Evolutionary conservation across 768 basidiomycete species (phyloP), one percentile per base, ranked within the genome.

Genomic region (Lactarius hengduanensis): DNA sequence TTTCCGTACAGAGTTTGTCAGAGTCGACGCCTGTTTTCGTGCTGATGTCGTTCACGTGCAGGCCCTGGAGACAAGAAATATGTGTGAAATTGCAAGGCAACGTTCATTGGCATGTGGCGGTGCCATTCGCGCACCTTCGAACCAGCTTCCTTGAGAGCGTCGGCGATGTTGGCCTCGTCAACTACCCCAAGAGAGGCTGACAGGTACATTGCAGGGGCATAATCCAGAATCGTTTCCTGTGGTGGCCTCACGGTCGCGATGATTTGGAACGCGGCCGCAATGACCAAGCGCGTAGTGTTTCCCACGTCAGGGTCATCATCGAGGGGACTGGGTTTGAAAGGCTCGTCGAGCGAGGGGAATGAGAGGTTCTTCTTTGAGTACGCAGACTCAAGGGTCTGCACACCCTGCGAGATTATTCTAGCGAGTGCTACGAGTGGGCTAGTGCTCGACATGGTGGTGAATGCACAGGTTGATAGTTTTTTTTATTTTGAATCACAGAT

Each of bases 21-120:
- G 54, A 30, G 18, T 65, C 60, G 4, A 62, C 56, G 1, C 57
- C 55, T 2, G 57, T 28, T 47, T 62, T 61, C 9, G 45, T 30
- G 8, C 50, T 40, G n/a, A 69, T 69, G 20, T 65, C 64, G 13
- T 62, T 57, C 41, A 59, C 59, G 34, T 65, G 64, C 11, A 65
- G 13, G 36, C 68, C 68, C 68, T 69, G 32, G 32, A 32, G 43
- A 30, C 8, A 20, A 38, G 36, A 40, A 30, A 30, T 22, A 59
- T 57, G 28, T n/a, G 57, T 55, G 34, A 57, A 34, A 54, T 41
- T 41, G 40, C 1, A 18, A 41, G 15, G 40, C 40, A 41, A 41
- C 15, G 36, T 36, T 36, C 36, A 11, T 36, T 36, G 40, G 16
- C 40, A 16, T 16, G 40, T 41, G 40, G 40, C 40, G 5, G 40